Evolutionary conservation across 2,329 filamentous ascomycete species (phyloP).

Genomic region (Sporothrix globosa): DNA sequence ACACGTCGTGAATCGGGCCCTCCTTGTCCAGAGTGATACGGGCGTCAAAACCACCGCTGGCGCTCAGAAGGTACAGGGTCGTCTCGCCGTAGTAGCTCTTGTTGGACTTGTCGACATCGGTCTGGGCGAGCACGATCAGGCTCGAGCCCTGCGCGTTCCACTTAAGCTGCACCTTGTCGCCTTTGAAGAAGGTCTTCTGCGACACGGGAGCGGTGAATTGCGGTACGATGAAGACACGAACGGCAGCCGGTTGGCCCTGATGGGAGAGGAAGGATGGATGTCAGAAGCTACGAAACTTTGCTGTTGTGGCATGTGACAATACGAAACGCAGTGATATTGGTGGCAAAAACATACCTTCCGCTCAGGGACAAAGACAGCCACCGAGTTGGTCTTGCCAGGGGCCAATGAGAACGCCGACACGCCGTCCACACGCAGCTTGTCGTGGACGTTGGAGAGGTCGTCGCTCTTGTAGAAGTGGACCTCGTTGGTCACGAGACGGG

Average conservation of each 20-base stretch:
- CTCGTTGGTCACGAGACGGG: constrained; percentile 92
- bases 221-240: constrained; percentile 93
- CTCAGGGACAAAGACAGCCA: constrained; percentile 94
- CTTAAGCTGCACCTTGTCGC: constrained; percentile 97
- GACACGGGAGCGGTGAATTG: constrained; percentile 81
- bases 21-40: constrained; percentile 93
- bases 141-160: constrained; percentile 94
- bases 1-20: constrained; percentile 90
- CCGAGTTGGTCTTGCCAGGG: constrained; percentile 84
- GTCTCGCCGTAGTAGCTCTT: constrained; percentile 99
- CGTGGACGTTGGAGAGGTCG: constrained; percentile 86
- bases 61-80: constrained; percentile 90
- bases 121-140: constrained; percentile 92
- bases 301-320: neutral
- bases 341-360: constrained; percentile 69
- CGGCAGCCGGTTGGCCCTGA: constrained; percentile 86
- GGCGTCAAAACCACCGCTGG: constrained; percentile 89
- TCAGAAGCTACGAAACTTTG: neutral
- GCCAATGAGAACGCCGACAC: constrained; percentile 87
- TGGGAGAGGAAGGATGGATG: constrained; percentile 1
- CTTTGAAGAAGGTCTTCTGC: constrained; percentile 99
- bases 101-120: constrained; percentile 95
- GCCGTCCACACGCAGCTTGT: constrained; percentile 91
- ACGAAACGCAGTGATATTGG: neutral
- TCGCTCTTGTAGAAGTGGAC: constrained; percentile 94